Conservation (phyloP, 805 yeast species). For the Pichia nanzhaoensis region DNA sequence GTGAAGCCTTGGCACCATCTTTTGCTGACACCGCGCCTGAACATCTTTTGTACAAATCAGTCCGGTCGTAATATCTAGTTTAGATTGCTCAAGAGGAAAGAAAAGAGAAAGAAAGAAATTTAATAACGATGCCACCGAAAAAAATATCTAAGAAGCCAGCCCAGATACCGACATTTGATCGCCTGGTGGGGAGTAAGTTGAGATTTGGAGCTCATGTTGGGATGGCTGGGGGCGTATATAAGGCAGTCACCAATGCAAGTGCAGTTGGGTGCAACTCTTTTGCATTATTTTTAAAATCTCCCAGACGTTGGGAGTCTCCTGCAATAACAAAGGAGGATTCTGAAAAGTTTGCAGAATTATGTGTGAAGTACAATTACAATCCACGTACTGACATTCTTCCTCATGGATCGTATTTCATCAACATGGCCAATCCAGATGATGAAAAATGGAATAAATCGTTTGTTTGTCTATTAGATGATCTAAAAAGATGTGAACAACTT, state of each 20-base stretch:
- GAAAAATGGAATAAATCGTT: slow-evolving; percentile 74
- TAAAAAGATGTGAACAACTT: slow-evolving; percentile 77
- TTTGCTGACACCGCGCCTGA: slow-evolving; percentile 5
- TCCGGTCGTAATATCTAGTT: too few relatives aligned
- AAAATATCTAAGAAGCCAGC: slow-evolving; percentile 9
- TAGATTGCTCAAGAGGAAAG: too few relatives aligned
- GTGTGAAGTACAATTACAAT: slow-evolving; percentile 59
- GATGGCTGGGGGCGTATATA: slow-evolving; percentile 60
- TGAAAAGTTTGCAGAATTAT: slow-evolving; percentile 52
- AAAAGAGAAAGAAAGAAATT: not conserved
- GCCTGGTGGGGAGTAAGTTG: slow-evolving; percentile 22
- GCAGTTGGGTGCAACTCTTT: slow-evolving; percentile 67
- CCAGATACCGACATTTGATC: not conserved
- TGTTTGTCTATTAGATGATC: slow-evolving; percentile 76
- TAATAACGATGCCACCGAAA: slow-evolving; percentile 22
- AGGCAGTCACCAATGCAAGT: slow-evolving; percentile 36
- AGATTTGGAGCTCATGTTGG: slow-evolving; percentile 90
- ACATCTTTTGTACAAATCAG: not conserved
- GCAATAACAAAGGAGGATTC: slow-evolving; percentile 63
- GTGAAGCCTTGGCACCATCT: not conserved
- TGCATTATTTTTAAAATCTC: slow-evolving; percentile 86
- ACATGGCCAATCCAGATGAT: slow-evolving; percentile 82
- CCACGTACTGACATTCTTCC: slow-evolving; percentile 79
- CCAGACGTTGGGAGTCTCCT: slow-evolving; percentile 87
- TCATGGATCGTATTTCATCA: slow-evolving; percentile 92